Base-by-base conservation (phyloP, 2,329 filamentous ascomycete species). In the Diaporthe sp. region DNA sequence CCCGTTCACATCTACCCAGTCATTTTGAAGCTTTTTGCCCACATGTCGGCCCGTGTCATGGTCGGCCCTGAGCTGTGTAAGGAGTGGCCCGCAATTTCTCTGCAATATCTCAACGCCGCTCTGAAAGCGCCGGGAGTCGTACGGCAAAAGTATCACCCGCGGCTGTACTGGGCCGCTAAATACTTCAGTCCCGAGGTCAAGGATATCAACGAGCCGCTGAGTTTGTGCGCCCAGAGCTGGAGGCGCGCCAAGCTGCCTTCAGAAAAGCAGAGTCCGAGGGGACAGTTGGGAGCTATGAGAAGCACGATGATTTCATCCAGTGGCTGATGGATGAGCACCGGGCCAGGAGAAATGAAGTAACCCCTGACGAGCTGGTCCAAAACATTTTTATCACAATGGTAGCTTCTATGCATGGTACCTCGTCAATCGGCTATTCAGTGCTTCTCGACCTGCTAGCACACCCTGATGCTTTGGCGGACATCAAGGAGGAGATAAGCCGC, bases 21-120 rank as follows among this genome's bases (percentile, higher is more conserved):
- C 25, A 66, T 72, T n/a, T 12, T 72, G 9, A 35, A 35, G 32
- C 35, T 72, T 1, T 72, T 72, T 37, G 47, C 50, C 1, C 65
- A 72, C 1, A 78, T 77, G 74, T 78, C 77, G 25, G 77, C 77
- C 8, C 74, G 76, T 19, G 75, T 77, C n/a, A 78, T 78, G 77
- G 77, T 77, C 9, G 75, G 76, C 17, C 73, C 76, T 22, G 74
- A 78, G 35, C 75, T 78, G 15, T 75, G 76, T 51, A 51, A 55
- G 27, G 77, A 61, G 13, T 78, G 76, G 70, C 59, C 35, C 17
- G 59, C 75, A 9, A 75, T 78, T 56, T 69, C 76, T 7, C 74
- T 76, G 30, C 70, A 72, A 37, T 78, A 78, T 42, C 75, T 78
- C 63, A 74, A 32, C 32, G 35, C 61, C 50, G 73, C 72, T 42